Evolutionary conservation across 2,329 filamentous ascomycete genomes (phyloP), one percentile per base, ranked within the genome.

Genomic region (Cladosporium colombiae): DNA sequence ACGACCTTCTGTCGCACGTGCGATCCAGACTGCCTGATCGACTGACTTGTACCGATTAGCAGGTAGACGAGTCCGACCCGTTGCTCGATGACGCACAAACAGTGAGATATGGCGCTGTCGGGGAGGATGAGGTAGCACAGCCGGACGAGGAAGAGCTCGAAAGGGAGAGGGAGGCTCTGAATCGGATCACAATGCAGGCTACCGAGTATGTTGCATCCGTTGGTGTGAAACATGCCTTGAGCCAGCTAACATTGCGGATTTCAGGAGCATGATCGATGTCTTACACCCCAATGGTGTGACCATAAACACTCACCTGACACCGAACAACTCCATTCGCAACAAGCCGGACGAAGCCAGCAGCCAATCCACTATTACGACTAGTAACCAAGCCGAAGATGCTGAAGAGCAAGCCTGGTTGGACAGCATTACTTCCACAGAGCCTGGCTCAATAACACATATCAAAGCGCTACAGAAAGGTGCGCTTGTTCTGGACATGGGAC

Each of bases 231-330:
- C 23, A 27, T 46, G 40, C 40, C 40, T 3, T 59, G 62, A 46
- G 46, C 75, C 66, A 44, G 58, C 66, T 68, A 62, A 68, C 55
- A 27, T 29, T 44, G 21, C 35, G 10, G 14, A 35, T 3, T 35
- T 27, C 67, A 83, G 81, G 73, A 81, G 83, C 69, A 75, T 83
- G 74, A 83, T 83, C 70, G 80, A 83, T 71, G 80, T 82, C 68
- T 77, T 79, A 61, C 80, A 83, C 61, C 75, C 76, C 59, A 75
- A 78, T 70, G 73, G 77, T 50, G 74, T 79, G 31, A 70, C 73
- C 40, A 74, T 79, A 60, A 68, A 69, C 58, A 68, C 70, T 27
- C 68, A 69, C 59, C 29, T 68, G 7, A 58, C 66, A 59, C 59
- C 52, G 60, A 31, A 65, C 25, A 68, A 64, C 56, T 61, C 67